These are phyloP conservation scores for Eucalyptus caleyi DNA, from an alignment of 345 rosid species.

Conservation along the genomic window DNA sequence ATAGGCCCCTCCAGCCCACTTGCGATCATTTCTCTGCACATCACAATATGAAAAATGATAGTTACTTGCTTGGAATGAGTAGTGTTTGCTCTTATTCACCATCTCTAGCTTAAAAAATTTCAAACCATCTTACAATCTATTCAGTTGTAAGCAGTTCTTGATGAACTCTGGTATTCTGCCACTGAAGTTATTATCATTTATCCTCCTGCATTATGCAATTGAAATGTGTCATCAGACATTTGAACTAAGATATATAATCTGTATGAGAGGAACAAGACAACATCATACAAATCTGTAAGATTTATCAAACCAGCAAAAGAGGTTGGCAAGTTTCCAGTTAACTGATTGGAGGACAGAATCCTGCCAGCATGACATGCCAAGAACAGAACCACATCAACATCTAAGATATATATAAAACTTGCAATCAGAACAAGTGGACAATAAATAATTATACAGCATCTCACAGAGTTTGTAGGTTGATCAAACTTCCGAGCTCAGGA, in stretches of 20 bases:
- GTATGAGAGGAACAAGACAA: neutral
- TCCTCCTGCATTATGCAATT: constrained; percentile 39
- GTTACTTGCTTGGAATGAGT: neutral
- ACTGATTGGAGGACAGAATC: constrained; percentile 37
- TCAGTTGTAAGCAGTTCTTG: constrained; percentile 42
- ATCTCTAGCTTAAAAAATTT: neutral
- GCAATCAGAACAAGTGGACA: neutral
- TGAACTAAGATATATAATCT: neutral
- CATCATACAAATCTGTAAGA: constrained; percentile 33
- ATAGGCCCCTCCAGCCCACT: constrained; percentile 45
- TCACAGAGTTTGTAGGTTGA: constrained; percentile 29
- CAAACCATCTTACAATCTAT: constrained; percentile 45
- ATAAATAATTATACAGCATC: neutral
- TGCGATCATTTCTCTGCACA: constrained; percentile 41
- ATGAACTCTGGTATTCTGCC: constrained; percentile 61
- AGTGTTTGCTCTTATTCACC: neutral
- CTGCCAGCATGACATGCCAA: constrained; percentile 12
- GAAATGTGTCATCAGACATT: neutral
- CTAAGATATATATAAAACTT: neutral
- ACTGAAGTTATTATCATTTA: constrained; percentile 61
- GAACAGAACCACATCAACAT: neutral
- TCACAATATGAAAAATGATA: neutral
- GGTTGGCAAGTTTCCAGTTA: constrained; percentile 38
- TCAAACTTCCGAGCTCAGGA: constrained; percentile 21
- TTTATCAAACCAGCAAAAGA: constrained; percentile 27